phyloP scores from a whole-genome alignment of 2,329 filamentous ascomycete species.

The Ceratocystis destructans region DNA sequence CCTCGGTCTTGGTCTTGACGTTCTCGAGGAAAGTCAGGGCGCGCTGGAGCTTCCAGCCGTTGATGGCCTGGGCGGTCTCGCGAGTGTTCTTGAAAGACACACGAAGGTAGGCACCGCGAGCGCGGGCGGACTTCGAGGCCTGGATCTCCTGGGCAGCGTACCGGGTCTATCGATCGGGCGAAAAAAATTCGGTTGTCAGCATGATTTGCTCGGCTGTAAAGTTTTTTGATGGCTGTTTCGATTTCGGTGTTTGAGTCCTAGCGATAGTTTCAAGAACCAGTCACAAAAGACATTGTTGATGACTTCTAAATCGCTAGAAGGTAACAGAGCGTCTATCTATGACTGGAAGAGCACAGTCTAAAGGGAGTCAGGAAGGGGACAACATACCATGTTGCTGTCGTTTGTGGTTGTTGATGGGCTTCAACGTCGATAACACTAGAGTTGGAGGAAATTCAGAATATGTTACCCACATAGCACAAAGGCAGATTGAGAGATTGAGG shows the following conservation, averaged over 20 bases:
- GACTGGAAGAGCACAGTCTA: not conserved
- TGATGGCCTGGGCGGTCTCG: slow-evolving; percentile 98
- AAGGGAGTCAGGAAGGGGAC: slow-evolving; percentile 12
- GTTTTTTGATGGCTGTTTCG: not conserved
- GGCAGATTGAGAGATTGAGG: slow-evolving; percentile 19
- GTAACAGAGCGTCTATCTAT: not conserved
- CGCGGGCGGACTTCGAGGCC: slow-evolving; percentile 85
- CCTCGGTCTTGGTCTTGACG: slow-evolving; percentile 93
- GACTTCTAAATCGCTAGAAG: slow-evolving; percentile 1
- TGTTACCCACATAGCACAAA: slow-evolving; percentile 19
- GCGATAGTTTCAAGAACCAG: slow-evolving; percentile 3
- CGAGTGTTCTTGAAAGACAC: slow-evolving; percentile 99
- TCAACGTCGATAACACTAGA: slow-evolving; percentile 19
- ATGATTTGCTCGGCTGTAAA: slow-evolving; percentile 7
- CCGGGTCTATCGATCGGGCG: slow-evolving; percentile 52
- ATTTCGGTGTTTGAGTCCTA: slow-evolving; percentile 9
- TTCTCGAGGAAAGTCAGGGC: slow-evolving; percentile 96
- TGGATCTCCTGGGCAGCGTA: slow-evolving; percentile 88
- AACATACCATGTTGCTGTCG: slow-evolving; percentile 20
- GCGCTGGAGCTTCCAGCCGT: slow-evolving; percentile 94
- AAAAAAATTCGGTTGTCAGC: slow-evolving; percentile 12
- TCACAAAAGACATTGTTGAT: slow-evolving; percentile 4
- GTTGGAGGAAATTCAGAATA: slow-evolving; percentile 20
- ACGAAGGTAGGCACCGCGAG: slow-evolving; percentile 96
- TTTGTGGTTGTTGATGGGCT: slow-evolving; percentile 20